Evolutionary conservation across 352 stramenopile species (phyloP), one percentile per base, ranked within the genome.

Genomic region (Plasmopara muralis): DNA sequence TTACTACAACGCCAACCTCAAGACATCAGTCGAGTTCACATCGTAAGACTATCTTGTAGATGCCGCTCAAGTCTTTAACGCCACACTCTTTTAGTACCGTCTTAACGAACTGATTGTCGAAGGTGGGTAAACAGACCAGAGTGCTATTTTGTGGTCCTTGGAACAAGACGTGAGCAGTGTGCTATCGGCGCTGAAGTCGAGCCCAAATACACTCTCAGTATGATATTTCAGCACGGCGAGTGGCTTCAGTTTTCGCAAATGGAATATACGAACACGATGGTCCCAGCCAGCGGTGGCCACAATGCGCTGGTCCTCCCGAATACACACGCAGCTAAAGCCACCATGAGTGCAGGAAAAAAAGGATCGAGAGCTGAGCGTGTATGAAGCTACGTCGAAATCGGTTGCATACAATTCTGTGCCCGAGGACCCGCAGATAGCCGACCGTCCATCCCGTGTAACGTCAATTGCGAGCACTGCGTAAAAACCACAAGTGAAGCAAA

Each of bases 1-100:
- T 14, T 93, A 93, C 57, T 93, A 93, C 75, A 91, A 90, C 62
- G 73, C 74, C 33, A 93, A 93, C 52, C 67, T 93, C 47, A 91
- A 91, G 50, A 86, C 86, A 54, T 89, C 82, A 38, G 83, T 91
- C 60, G 80, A 93, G 53, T 92, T 92, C 51, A 83, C 79, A 7
- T 73, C 75, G 15, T 72, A 47, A 63, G 16, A 47, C 18, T 25
- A 25, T 25, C 20, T 25, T 25, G 20, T 25, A 25, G 3, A 25
- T 25, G 20, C 20, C 20, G 20, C 20, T 25, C 1, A 25, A 25
- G 20, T 25, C 20, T 25, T 25, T 1, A 25, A 25, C 20, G 20
- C 20, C 20, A 25, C 20, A 25, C 20, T 25, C 20, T 25, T 25
- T 25, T 3, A 25, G 20, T 25, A 25, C 20, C 1, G 20, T 25